Conservation (phyloP, 768 basidiomycete species). For the Rhodotorula graminis region DNA sequence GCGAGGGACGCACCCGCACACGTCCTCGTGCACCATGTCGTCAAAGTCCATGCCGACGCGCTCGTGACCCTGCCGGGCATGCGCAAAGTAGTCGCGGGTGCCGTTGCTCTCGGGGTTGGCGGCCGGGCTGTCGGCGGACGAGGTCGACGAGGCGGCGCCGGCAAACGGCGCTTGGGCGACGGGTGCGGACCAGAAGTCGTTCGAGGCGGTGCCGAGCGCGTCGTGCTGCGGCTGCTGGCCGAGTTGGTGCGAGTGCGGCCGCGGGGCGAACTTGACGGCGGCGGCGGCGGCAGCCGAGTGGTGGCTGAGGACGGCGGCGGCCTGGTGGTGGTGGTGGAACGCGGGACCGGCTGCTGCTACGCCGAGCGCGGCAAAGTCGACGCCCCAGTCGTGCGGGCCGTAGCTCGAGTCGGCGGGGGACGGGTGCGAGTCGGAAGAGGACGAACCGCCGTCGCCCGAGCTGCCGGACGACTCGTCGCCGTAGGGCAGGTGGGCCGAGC, state of each 20-base stretch:
- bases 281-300: background rate
- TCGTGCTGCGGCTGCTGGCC: too few species aligned
- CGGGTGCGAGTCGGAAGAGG: slow-evolving; percentile 1
- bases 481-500: background rate
- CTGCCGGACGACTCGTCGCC: slow-evolving; percentile 23
- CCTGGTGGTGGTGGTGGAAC: background rate
- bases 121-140: background rate
- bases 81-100: background rate
- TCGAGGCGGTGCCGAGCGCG: too few species aligned
- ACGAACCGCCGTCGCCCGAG: background rate
- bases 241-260: background rate
- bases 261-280: slow-evolving; percentile 11
- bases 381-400: slow-evolving; percentile 19
- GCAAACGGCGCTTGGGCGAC: background rate
- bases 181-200: slow-evolving; percentile 6
- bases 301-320: background rate
- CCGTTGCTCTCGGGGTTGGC: background rate
- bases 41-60: slow-evolving; percentile 24
- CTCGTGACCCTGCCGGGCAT: background rate
- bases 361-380: slow-evolving; percentile 19
- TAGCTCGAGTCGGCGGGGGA: slow-evolving; percentile 20
- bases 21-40: slow-evolving; percentile 36
- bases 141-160: background rate
- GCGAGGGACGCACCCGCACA: slow-evolving; percentile 35
- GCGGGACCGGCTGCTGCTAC: background rate